Evolutionary conservation across 441 rosid species (phyloP).

Genomic region (Bocquillonia castaneifolia): DNA sequence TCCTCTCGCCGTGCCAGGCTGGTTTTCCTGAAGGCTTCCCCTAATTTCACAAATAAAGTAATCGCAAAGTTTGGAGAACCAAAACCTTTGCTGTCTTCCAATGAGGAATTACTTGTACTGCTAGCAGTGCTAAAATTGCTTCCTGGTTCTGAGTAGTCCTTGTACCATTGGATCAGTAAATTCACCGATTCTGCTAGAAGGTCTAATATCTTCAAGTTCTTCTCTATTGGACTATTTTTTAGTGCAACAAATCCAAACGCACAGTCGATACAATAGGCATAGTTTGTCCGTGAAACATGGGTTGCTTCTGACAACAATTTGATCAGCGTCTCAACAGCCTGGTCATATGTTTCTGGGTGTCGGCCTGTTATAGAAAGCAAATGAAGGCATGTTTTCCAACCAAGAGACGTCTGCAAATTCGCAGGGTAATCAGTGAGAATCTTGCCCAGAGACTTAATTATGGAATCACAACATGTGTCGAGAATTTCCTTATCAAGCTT

Average conservation of each 20-base stretch:
- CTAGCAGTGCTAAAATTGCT: constrained; percentile 41
- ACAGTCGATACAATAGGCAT: constrained; percentile 65
- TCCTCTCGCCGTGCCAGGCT: constrained; percentile 77
- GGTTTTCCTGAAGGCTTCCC: constrained; percentile 75
- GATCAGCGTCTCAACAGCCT: constrained; percentile 63
- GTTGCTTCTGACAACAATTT: constrained; percentile 47
- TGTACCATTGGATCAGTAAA: constrained; percentile 55
- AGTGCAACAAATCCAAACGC: constrained; percentile 73
- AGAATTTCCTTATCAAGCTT: constrained; percentile 80
- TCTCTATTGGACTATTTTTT: constrained; percentile 67
- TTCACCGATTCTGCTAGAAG: constrained; percentile 60
- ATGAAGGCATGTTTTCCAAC: constrained; percentile 81
- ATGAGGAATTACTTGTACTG: constrained; percentile 47
- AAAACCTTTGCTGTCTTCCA: constrained; percentile 40
- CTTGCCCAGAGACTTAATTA: constrained; percentile 53
- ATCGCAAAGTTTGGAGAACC: constrained; percentile 33
- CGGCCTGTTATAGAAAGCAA: constrained; percentile 64
- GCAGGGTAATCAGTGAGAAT: constrained; percentile 50
- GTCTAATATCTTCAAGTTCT: constrained; percentile 63
- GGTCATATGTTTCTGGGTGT: constrained; percentile 63
- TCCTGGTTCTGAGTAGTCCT: constrained; percentile 37
- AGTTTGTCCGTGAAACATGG: constrained; percentile 47
- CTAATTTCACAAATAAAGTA: constrained; percentile 60
- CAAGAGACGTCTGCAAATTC: constrained; percentile 58
- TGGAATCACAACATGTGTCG: constrained; percentile 53